phyloP scores from a whole-genome alignment of 257 asterid genomes.

The Gentiana straminea region DNA sequence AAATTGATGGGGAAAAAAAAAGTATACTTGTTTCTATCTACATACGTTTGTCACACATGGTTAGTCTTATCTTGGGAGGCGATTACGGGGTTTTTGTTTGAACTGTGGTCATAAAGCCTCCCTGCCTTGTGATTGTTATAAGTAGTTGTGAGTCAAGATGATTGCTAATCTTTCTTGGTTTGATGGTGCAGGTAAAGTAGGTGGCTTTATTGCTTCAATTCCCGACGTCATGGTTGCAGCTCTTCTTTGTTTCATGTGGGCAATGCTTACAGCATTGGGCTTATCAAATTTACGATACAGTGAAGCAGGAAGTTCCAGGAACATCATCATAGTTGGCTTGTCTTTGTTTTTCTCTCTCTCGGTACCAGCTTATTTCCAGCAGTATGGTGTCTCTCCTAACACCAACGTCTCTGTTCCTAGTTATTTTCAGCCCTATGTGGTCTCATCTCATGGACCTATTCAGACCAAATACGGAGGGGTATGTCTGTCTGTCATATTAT shows the following conservation, averaged over 20 bases:
- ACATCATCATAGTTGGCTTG: slow-evolving; percentile 85
- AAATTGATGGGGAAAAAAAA: too few relatives aligned
- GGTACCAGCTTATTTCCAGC: slow-evolving; percentile 88
- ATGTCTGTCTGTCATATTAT: slow-evolving; percentile 5
- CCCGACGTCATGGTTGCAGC: slow-evolving; percentile 95
- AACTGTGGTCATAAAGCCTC: too few relatives aligned
- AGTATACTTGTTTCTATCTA: too few relatives aligned
- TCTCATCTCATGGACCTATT: slow-evolving; percentile 92
- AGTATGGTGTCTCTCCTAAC: slow-evolving; percentile 73
- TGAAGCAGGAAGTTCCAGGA: slow-evolving; percentile 97
- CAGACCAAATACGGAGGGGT: slow-evolving; percentile 70
- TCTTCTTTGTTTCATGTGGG: slow-evolving; percentile 97
- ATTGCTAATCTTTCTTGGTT: too few relatives aligned
- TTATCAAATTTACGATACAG: slow-evolving; percentile 88
- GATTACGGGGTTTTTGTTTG: too few relatives aligned
- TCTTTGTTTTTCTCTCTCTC: slow-evolving; percentile 83
- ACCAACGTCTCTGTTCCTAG: slow-evolving; percentile 70
- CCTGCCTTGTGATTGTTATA: background rate
- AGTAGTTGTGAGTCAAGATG: background rate
- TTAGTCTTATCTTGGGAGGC: too few relatives aligned
- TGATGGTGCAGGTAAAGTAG: slow-evolving; percentile 68
- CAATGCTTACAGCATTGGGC: slow-evolving; percentile 88
- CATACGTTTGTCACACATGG: too few relatives aligned
- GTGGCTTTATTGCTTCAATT: slow-evolving; percentile 92
- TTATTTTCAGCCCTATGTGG: slow-evolving; percentile 73